A percentile compares a stretch with the other conserved stretches of the same genome.
Conservation (phyloP, 2,329 filamentous ascomycete genomes). For the Fusarium austroafricanum region DNA sequence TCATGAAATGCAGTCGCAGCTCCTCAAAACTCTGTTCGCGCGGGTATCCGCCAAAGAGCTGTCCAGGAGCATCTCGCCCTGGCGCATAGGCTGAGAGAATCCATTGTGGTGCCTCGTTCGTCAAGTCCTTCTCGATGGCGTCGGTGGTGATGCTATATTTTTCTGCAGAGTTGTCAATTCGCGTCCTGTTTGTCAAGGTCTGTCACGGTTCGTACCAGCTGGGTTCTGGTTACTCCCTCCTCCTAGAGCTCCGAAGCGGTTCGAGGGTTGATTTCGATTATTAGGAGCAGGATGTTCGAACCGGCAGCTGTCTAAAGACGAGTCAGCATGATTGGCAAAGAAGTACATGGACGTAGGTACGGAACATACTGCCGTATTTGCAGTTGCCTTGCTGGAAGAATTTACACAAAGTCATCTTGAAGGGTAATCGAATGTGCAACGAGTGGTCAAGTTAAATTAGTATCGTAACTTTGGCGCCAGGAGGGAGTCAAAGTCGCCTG, state of each 20-base stretch:
- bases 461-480: conserved; percentile 19
- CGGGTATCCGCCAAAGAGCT: conserved; percentile 82
- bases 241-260: conserved; percentile 68
- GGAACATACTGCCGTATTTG: conserved; percentile 62
- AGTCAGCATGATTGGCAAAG: conserved; percentile 16
- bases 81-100: conserved; percentile 89
- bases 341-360: background rate
- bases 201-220: conserved; percentile 30
- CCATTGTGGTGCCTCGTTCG: conserved; percentile 80
- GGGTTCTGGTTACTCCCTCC: conserved; percentile 41
- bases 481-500: conserved; percentile 26
- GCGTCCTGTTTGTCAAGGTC: background rate
- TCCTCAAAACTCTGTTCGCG: conserved; percentile 93
- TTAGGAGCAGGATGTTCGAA: conserved; percentile 63
- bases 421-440: conserved; percentile 4
- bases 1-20: conserved; percentile 79
- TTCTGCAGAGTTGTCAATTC: conserved; percentile 39
- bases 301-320: conserved; percentile 61
- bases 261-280: conserved; percentile 54
- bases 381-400: conserved; percentile 65
- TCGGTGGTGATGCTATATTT: conserved; percentile 68
- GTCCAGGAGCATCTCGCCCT: conserved; percentile 78
- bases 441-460: background rate
- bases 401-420: conserved; percentile 58
- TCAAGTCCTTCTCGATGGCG: conserved; percentile 74